Conservation (phyloP, 2,329 filamentous ascomycete species). For the Meredithiella fracta region DNA sequence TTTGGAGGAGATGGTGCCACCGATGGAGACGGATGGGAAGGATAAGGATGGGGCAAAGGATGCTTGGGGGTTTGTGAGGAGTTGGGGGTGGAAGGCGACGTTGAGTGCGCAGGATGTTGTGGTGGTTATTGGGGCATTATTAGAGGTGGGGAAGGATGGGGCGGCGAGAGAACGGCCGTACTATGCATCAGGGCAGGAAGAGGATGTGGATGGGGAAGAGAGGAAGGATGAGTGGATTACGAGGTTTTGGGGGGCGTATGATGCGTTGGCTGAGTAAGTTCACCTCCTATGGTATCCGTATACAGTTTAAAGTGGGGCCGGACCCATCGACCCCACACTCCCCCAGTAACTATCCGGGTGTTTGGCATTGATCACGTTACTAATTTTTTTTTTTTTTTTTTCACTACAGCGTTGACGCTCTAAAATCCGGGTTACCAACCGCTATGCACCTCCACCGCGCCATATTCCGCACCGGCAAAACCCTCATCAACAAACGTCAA, state of each 20-base stretch:
- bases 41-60: slow-evolving; percentile 61
- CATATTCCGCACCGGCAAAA: slow-evolving; percentile 83
- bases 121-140: slow-evolving; percentile 77
- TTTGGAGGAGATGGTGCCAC: slow-evolving; percentile 79
- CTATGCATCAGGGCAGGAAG: slow-evolving; percentile 19
- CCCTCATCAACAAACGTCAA: slow-evolving; percentile 80
- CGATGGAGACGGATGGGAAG: slow-evolving; percentile 52
- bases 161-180: slow-evolving; percentile 16
- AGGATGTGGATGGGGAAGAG: slow-evolving; percentile 31
- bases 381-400: slow-evolving; percentile 17
- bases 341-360: no score
- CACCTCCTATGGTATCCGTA: slow-evolving; percentile 15
- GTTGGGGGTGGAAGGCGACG: slow-evolving; percentile 95
- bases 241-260: slow-evolving; percentile 57
- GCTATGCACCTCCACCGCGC: slow-evolving; percentile 83
- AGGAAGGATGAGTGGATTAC: slow-evolving; percentile 48
- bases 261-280: slow-evolving; percentile 51
- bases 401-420: slow-evolving; percentile 50
- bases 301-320: neutral
- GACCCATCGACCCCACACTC: no score
- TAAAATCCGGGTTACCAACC: slow-evolving; percentile 60
- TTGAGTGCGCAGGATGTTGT: slow-evolving; percentile 85
- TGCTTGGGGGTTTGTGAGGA: slow-evolving; percentile 91
- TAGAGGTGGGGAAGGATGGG: slow-evolving; percentile 65
- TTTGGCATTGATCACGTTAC: no score